These are phyloP conservation scores for Colletotrichum cuscutae DNA, from an alignment of 2,329 filamentous ascomycete species.

Conservation along the genomic window DNA sequence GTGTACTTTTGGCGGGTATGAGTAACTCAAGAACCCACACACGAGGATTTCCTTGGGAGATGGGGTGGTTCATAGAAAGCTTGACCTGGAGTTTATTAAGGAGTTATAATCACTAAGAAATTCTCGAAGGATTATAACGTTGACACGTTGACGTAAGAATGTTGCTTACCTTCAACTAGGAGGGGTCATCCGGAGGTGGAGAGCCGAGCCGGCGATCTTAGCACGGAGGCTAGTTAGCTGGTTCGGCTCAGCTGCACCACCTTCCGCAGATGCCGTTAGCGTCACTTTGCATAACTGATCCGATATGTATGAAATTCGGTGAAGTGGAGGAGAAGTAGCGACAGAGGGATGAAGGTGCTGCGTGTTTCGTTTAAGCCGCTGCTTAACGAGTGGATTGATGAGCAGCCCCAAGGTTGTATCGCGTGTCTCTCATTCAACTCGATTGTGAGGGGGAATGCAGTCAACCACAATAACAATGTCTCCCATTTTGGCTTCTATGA, in stretches of 20 bases:
- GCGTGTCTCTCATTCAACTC: background rate
- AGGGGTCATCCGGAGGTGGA: background rate
- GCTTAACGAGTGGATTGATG: background rate
- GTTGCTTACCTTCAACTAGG: background rate
- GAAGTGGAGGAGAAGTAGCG: background rate
- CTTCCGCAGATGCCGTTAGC: background rate
- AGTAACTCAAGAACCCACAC: background rate
- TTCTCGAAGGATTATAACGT: too few species aligned
- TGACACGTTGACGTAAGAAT: too few species aligned
- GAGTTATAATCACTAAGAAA: too few species aligned
- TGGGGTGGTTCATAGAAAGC: too few species aligned
- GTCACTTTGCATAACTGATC: background rate
- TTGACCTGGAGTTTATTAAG: too few species aligned
- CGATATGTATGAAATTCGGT: background rate
- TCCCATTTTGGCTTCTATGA: background rate
- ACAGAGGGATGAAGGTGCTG: background rate
- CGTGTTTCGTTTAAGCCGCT: background rate
- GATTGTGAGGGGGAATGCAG: too few species aligned
- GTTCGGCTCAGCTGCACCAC: background rate
- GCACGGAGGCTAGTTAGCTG: background rate
- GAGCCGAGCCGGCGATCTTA: background rate
- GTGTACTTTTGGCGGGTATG: background rate
- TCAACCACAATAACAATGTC: background rate
- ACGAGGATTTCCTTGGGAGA: background rate
- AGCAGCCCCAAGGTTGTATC: background rate